Percentiles rank a stretch among this genome's conserved stretches.
These are phyloP conservation scores for Baeospora myosura DNA, from an alignment of 1,284 basidiomycete species.

Conservation along the genomic window DNA sequence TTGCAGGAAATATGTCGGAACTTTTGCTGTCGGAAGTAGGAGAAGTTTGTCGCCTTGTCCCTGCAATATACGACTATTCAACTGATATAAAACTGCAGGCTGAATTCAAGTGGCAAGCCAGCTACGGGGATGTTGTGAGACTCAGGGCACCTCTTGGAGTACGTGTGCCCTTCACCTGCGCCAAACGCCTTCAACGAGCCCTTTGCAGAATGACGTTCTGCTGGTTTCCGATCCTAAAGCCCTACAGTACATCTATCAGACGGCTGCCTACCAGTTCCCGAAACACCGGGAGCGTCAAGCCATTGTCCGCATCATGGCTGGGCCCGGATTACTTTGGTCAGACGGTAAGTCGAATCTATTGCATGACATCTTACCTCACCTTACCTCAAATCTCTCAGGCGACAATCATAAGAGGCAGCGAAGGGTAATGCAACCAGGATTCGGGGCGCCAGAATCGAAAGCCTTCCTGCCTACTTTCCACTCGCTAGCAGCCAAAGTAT, in stretches of 20 bases:
- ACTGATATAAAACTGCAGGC: neutral
- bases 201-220: conserved; percentile 12
- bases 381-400: conserved; percentile 3
- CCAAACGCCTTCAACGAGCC: neutral
- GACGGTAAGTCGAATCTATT: too few species aligned
- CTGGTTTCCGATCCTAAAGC: conserved; percentile 15
- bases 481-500: conserved; percentile 1
- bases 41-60: neutral
- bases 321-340: neutral
- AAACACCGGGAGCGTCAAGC: conserved; percentile 2
- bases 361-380: neutral
- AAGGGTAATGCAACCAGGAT: conserved; percentile 16
- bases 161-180: neutral
- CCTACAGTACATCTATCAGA: conserved; percentile 14
- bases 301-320: conserved; percentile 1
- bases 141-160: conserved; percentile 5
- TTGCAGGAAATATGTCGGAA: conserved; percentile 3
- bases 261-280: conserved; percentile 12
- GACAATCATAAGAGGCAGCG: conserved; percentile 14
- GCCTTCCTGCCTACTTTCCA: conserved; percentile 12
- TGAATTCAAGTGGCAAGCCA: conserved; percentile 5
- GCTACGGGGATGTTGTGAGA: conserved; percentile 5
- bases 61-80: too few species aligned
- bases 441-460: conserved; percentile 12
- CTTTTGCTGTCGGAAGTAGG: neutral